Evolutionary conservation across 371 early-diverging fungal species (phyloP).

Genomic region (Rhizopus delemar): DNA sequence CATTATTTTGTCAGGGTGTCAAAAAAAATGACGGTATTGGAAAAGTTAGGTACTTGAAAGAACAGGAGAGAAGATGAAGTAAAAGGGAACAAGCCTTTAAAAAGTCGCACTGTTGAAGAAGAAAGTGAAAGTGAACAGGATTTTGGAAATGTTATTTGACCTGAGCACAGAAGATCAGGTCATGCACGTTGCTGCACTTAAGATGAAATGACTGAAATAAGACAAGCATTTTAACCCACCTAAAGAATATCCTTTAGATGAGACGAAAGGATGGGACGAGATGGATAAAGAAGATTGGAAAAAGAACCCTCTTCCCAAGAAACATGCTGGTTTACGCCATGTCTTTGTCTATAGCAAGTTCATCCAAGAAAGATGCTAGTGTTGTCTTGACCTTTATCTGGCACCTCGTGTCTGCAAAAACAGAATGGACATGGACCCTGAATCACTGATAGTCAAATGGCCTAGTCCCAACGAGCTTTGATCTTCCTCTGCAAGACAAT

Average conservation of each 20-base stretch:
- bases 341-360: slow-evolving; percentile 88
- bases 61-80: slow-evolving; percentile 3
- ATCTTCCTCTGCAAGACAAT: slow-evolving; percentile 87
- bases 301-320: slow-evolving; percentile 83
- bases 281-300: slow-evolving; percentile 80
- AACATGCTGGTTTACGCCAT: slow-evolving; percentile 73
- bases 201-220: slow-evolving; percentile 84
- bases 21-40: slow-evolving; percentile 1
- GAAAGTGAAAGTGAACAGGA: slow-evolving; percentile 40
- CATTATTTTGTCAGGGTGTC: too few species aligned
- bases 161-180: slow-evolving; percentile 84
- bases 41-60: slow-evolving; percentile 2
- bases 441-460: slow-evolving; percentile 89
- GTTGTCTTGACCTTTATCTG: slow-evolving; percentile 95
- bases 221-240: slow-evolving; percentile 96
- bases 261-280: slow-evolving; percentile 76
- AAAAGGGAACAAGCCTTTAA: slow-evolving; percentile 11
- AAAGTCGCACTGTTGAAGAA: slow-evolving; percentile 26
- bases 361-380: slow-evolving; percentile 91
- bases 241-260: slow-evolving; percentile 93
- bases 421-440: slow-evolving; percentile 87
- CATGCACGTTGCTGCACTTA: slow-evolving; percentile 91
- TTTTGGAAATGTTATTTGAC: slow-evolving; percentile 43
- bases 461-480: slow-evolving; percentile 93
- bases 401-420: slow-evolving; percentile 91